These are phyloP conservation scores for Sungouiozyma ichnusensis DNA, from an alignment of 805 yeast genomes.

Conservation along the genomic window DNA sequence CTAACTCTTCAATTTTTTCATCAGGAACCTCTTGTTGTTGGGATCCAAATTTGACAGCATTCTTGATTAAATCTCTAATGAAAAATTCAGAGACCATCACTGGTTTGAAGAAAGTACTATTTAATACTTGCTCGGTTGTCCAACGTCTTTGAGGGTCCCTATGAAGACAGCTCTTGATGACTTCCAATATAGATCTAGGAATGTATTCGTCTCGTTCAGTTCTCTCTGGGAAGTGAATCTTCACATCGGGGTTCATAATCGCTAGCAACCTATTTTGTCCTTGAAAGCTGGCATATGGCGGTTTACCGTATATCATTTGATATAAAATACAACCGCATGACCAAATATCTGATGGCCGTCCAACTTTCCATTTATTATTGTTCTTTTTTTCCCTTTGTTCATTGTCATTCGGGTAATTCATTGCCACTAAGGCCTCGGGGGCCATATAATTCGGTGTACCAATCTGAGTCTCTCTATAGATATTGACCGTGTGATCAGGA, in stretches of 20 bases:
- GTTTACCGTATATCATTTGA: slow-evolving; percentile 88
- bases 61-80: slow-evolving; percentile 58
- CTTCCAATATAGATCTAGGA: slow-evolving; percentile 57
- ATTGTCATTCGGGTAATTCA: slow-evolving; percentile 24
- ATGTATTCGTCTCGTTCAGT: slow-evolving; percentile 56
- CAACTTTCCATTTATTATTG: slow-evolving; percentile 54
- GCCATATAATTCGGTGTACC: slow-evolving; percentile 99
- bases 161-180: slow-evolving; percentile 60
- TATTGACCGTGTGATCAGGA: slow-evolving; percentile 83
- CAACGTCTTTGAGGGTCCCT: slow-evolving; percentile 62
- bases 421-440: slow-evolving; percentile 79
- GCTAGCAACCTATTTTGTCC: slow-evolving; percentile 75
- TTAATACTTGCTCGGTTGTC: slow-evolving; percentile 50
- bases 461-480: slow-evolving; percentile 80
- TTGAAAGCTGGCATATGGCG: slow-evolving; percentile 75
- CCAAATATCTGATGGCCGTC: slow-evolving; percentile 95
- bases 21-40: slow-evolving; percentile 33
- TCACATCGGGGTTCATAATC: slow-evolving; percentile 74
- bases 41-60: slow-evolving; percentile 67
- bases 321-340: slow-evolving; percentile 93
- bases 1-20: slow-evolving; percentile 37
- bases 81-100: slow-evolving; percentile 58
- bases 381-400: slow-evolving; percentile 5
- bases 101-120: slow-evolving; percentile 63
- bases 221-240: slow-evolving; percentile 51